These are phyloP conservation scores for Anisodus acutangulus DNA, from an alignment of 257 asterid species.

Conservation along the genomic window DNA sequence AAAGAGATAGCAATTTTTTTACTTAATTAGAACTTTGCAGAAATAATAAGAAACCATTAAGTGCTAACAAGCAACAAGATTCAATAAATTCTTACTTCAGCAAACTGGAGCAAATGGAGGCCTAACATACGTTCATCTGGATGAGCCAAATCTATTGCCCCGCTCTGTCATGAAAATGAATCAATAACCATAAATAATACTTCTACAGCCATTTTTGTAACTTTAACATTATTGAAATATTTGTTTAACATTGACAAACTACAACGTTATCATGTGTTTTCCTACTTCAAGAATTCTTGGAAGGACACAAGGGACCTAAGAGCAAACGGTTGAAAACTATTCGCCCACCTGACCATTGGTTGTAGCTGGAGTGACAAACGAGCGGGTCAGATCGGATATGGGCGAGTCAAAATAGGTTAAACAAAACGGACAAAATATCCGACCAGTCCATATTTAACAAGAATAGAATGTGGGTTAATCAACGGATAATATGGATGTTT, in stretches of 20 bases:
- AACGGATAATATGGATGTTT: no score
- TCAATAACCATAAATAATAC: slow-evolving; percentile 17
- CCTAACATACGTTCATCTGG: slow-evolving; percentile 78
- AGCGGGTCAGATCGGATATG: no score
- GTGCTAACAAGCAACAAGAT: not conserved
- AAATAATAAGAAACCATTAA: not conserved
- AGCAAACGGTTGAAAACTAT: not conserved
- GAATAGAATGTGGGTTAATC: no score
- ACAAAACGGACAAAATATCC: no score
- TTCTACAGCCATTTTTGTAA: not conserved
- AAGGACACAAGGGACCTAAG: not conserved
- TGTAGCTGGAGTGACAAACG: not conserved
- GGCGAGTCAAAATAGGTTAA: no score
- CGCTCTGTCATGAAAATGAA: slow-evolving; percentile 57
- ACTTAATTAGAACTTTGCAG: not conserved
- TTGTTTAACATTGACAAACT: not conserved
- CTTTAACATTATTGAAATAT: not conserved
- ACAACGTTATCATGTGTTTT: not conserved
- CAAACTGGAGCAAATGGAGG: slow-evolving; percentile 85
- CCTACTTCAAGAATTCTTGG: slow-evolving; percentile 16
- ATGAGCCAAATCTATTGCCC: slow-evolving; percentile 68
- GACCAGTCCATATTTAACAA: no score
- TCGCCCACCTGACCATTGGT: not conserved
- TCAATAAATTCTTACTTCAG: slow-evolving; percentile 58
- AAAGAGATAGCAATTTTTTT: slow-evolving; percentile 2